Evolutionary conservation across 1,284 basidiomycete genomes (phyloP), one percentile per base, ranked within the genome.

Genomic region (Rhodotorula sp.): DNA sequence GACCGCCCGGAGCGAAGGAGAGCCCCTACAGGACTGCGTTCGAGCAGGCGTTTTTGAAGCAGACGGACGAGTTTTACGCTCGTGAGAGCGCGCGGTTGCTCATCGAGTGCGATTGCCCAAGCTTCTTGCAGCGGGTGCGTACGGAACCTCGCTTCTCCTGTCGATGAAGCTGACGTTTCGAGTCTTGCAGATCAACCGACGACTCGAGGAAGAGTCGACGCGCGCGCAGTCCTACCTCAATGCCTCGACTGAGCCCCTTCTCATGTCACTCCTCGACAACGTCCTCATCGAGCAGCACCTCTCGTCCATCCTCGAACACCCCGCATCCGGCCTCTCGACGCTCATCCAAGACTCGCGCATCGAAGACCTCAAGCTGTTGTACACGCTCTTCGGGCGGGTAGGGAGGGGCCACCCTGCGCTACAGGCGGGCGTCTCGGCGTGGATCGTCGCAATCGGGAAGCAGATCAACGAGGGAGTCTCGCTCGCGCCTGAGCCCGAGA

Each of bases 211-310:
- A 51, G 96, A 99, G 80, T 87, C 91, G 46, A 88, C 88, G 44
- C 87, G 96, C 46, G 89, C 90, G n/a, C 86, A 90, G 61, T 90
- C 95, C 77, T 99, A 97, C 79, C 85, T 99, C 37, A 88, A 89
- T 28, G 85, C 87, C 3, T 84, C 87, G 66, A 96, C 94, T 1
- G 85, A 86, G 6, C 78, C 82, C 0, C 86, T 88, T 4, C 83
- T 99, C 9, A 86, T 87, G 59, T 83, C 85, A 52, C 89, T 96
- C 60, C 85, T 98, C 22, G 87, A 95, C 78, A 83, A 87, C 55
- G 82, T 88, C 65, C 86, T 99, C 48, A 83, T 99, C 56, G 86
- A 88, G 0, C 84, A 88, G 15, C 92, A 98, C 80, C 82, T 98
- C 13, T 78, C 83, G 26, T 83, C 85, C 9, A 85, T 98, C 65